Percentiles rank a stretch among this genome's conserved stretches.
phyloP scores from a whole-genome alignment of 2,329 filamentous ascomycete genomes.

The Pseudogymnoascus sp. region DNA sequence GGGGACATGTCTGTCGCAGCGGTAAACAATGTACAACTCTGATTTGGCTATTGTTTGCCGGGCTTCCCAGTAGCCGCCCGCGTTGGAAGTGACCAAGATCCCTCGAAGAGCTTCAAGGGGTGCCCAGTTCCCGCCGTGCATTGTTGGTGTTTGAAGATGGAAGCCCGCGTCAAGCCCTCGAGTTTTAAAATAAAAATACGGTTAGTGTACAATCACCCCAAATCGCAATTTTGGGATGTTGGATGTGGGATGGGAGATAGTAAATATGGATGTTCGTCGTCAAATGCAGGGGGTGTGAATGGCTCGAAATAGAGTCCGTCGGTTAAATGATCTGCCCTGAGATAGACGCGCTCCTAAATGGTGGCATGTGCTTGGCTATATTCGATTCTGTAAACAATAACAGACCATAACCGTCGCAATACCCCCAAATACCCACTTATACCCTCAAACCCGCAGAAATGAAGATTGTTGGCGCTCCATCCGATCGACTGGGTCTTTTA shows the following conservation, averaged over 20 bases:
- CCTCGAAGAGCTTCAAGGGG: background rate
- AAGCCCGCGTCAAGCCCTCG: background rate
- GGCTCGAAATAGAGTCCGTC: background rate
- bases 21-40: constrained; percentile 3
- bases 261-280: background rate
- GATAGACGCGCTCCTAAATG: constrained; percentile 6
- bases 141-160: constrained; percentile 5
- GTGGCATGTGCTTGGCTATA: constrained; percentile 6
- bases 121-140: background rate
- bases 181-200: constrained; percentile 1
- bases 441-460: background rate
- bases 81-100: background rate
- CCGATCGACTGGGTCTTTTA: background rate
- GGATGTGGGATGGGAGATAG: background rate
- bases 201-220: background rate
- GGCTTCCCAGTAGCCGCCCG: background rate
- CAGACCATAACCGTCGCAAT: constrained; percentile 1
- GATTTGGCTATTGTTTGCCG: background rate
- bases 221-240: background rate
- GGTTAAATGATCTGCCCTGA: constrained; percentile 6
- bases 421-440: background rate
- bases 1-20: background rate
- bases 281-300: background rate
- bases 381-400: constrained; percentile 8
- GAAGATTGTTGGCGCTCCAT: background rate